Percentiles rank a stretch among this genome's conserved stretches.
Evolutionary conservation across 139 green algal genomes (phyloP).

Genomic region (Picochlorum sp.): DNA sequence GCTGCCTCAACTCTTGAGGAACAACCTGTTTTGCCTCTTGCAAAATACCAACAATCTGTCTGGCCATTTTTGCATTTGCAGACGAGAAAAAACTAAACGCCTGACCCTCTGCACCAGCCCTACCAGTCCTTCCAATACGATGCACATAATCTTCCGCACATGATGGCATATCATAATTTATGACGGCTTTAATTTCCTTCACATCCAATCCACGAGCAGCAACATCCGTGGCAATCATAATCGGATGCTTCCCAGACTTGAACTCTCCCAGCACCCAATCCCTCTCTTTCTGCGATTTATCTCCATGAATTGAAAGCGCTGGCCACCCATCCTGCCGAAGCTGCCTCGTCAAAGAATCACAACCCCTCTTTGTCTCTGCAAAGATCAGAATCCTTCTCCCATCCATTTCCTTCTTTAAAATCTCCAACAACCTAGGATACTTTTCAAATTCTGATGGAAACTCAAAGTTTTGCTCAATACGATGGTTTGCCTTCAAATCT

Average conservation of each 20-base stretch:
- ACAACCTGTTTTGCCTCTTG: conserved; percentile 63
- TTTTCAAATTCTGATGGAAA: conserved; percentile 43
- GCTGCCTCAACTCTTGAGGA: conserved; percentile 35
- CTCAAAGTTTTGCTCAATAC: conserved; percentile 73
- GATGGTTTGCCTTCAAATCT: conserved; percentile 86
- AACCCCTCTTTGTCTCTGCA: conserved; percentile 85
- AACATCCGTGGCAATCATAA: conserved; percentile 95
- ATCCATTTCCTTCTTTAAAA: conserved; percentile 71
- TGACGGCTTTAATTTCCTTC: conserved; percentile 83
- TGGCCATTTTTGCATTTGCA: conserved; percentile 56
- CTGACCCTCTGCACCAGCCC: conserved; percentile 53
- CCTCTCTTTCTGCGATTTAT: conserved; percentile 92
- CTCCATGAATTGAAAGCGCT: conserved; percentile 80
- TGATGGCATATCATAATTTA: conserved; percentile 85
- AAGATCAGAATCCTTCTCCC: conserved; percentile 70
- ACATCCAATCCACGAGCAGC: conserved; percentile 83
- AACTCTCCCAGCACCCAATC: conserved; percentile 89
- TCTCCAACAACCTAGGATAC: conserved; percentile 40
- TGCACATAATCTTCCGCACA: conserved; percentile 91
- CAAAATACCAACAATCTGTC: conserved; percentile 62
- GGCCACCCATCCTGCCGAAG: conserved; percentile 79
- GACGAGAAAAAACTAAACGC: conserved; percentile 82
- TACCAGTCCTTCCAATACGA: conserved; percentile 68
- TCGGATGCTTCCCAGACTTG: conserved; percentile 66
- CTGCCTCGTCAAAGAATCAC: conserved; percentile 75